These are phyloP conservation scores for Jatropha curcas DNA, from an alignment of 345 rosid species.

Conservation along the genomic window DNA sequence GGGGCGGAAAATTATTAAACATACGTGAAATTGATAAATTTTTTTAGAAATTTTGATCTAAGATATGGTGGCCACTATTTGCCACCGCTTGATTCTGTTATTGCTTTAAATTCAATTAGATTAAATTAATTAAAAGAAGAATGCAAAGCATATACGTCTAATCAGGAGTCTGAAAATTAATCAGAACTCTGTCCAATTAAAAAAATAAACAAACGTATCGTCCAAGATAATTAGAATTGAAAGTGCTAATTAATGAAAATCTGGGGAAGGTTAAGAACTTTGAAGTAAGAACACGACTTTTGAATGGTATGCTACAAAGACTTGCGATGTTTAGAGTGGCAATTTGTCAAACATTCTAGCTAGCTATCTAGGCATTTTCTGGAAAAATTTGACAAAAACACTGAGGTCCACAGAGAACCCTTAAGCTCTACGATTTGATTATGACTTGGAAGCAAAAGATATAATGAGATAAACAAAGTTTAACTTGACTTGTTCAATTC, in stretches of 20 bases:
- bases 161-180: too few species aligned
- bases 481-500: not conserved
- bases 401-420: not conserved
- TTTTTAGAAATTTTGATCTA: too few species aligned
- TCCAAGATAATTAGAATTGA: too few species aligned
- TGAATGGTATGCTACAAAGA: not conserved
- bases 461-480: not conserved
- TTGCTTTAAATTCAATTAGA: too few species aligned
- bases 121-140: too few species aligned
- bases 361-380: not conserved
- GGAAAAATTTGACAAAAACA: not conserved
- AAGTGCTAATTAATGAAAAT: not conserved
- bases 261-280: not conserved
- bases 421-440: not conserved
- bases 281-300: conserved; percentile 6
- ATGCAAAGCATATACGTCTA: too few species aligned
- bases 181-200: too few species aligned
- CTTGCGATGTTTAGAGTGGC: not conserved
- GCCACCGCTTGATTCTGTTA: too few species aligned
- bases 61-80: too few species aligned
- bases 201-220: too few species aligned
- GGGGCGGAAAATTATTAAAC: too few species aligned
- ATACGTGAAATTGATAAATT: too few species aligned
- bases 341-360: conserved; percentile 13
- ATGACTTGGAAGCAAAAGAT: not conserved